Evolutionary conservation across 441 rosid genomes (phyloP).

Genomic region (Adansonia gregorii): DNA sequence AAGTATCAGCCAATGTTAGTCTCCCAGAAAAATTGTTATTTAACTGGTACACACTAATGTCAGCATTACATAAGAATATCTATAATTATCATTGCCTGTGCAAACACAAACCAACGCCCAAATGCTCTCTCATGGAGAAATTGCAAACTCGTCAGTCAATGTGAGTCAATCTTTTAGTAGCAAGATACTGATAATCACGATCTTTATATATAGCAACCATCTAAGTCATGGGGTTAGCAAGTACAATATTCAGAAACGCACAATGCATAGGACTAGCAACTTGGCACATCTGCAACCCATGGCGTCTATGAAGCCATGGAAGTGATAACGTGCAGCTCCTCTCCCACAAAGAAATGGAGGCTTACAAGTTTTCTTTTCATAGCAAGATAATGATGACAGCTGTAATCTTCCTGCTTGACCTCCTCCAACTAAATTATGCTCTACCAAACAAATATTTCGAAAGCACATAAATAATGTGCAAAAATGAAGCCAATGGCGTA

Average conservation of each 20-base stretch:
- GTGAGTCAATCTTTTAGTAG: not conserved
- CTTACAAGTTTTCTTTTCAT: not conserved
- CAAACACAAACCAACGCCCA: not conserved
- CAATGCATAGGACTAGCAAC: not conserved
- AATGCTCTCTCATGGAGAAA: not conserved
- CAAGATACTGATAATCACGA: not conserved
- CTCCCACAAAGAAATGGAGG: constrained; percentile 8
- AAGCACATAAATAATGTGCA: not conserved
- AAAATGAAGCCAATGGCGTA: constrained; percentile 36
- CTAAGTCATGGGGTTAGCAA: not conserved
- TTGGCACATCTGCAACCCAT: not conserved
- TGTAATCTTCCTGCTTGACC: not conserved
- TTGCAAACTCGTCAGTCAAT: not conserved
- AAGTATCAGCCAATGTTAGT: not conserved
- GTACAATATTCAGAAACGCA: not conserved
- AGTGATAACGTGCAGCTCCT: not conserved
- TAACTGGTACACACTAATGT: not conserved
- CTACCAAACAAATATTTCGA: not conserved
- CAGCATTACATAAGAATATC: not conserved
- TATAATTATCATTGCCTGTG: not conserved
- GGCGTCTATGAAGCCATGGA: not conserved
- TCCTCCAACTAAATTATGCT: not conserved
- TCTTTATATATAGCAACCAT: not conserved
- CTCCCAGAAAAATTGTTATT: not conserved
- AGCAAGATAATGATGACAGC: not conserved